phyloP scores from a whole-genome alignment of 257 asterid species.

The Solanum bukasovii region DNA sequence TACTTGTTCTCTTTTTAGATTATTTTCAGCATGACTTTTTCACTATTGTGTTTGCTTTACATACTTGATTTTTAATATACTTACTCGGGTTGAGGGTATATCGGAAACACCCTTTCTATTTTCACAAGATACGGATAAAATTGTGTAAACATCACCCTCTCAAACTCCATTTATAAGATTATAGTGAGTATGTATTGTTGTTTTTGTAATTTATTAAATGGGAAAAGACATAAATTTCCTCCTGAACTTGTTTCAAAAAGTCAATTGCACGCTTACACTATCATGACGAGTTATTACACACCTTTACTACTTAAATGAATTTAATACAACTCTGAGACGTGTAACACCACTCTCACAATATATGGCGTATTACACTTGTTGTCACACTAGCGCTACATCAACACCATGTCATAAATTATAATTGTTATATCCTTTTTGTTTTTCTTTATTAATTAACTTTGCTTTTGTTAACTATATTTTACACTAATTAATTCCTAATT shows the following conservation, averaged over 20 bases:
- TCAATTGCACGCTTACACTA: neutral
- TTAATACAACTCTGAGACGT: too few relatives aligned
- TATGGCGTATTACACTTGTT: neutral
- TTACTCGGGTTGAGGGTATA: neutral
- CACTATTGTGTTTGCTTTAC: neutral
- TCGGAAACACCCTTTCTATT: too few relatives aligned
- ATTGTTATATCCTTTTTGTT: neutral
- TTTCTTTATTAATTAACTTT: too few relatives aligned
- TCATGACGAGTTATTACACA: neutral
- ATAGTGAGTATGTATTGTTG: neutral
- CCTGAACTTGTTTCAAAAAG: neutral
- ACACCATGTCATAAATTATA: too few relatives aligned
- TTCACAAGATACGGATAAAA: too few relatives aligned
- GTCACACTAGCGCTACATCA: neutral
- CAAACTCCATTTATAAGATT: too few relatives aligned
- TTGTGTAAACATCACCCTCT: too few relatives aligned
- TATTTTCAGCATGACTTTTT: neutral
- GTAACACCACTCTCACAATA: neutral
- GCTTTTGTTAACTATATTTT: too few relatives aligned
- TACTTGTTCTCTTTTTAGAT: neutral
- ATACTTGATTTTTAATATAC: neutral
- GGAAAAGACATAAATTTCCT: neutral
- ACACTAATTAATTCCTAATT: too few relatives aligned
- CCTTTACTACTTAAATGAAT: neutral
- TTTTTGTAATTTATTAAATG: too few relatives aligned